Base-by-base conservation (phyloP, 192 early-diverging fungal genomes). In the Spizellomyces sp. region DNA sequence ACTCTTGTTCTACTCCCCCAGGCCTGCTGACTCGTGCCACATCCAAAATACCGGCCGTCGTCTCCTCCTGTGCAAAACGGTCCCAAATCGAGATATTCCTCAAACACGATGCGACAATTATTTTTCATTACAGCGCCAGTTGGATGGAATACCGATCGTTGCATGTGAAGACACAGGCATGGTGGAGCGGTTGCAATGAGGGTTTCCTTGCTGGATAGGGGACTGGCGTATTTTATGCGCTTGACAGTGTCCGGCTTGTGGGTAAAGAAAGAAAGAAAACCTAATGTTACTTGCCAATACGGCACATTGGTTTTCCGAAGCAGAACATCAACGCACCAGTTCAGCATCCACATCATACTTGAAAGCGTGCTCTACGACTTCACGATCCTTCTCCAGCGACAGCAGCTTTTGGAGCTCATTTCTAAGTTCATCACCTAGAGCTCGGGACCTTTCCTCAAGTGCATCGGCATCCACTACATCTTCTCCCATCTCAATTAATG, bases 161-260 rank as follows among this genome's bases (percentile, higher is more conserved):
- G 92, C 58, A 98, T 84, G 63, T 96, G 95, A 43, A 96, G 82
- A 64, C 88, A 90, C 9, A 98, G 87, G 43, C 90, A 81, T 42
- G 80, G 83, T 5, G 96, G 96, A 3, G 94, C 85, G 41, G 90
- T 89, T 7, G 93, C 96, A 78, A 98, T 87, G 85, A 94, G 89
- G 10, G 89, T 90, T 64, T 94, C 92, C 67, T 94, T 94, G 4
- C 86, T 89, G 6, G 92, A 86, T n/a, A 73, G 17, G 14, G 64
- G 71, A 27, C 57, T 8, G 7, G 62, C 62, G 45, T 63, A 47
- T 50, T 64, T 63, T 46, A 64, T 44, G 9, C 47, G 61, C 46
- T 72, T 72, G 21, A 72, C 43, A 6, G 22, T 27, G 14, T 19
- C 59, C 17, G 59, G 59, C 50, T 54, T n/a, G 1, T 0, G 12